Conservation (phyloP, 805 yeast genomes). For the Candida patagonica region DNA sequence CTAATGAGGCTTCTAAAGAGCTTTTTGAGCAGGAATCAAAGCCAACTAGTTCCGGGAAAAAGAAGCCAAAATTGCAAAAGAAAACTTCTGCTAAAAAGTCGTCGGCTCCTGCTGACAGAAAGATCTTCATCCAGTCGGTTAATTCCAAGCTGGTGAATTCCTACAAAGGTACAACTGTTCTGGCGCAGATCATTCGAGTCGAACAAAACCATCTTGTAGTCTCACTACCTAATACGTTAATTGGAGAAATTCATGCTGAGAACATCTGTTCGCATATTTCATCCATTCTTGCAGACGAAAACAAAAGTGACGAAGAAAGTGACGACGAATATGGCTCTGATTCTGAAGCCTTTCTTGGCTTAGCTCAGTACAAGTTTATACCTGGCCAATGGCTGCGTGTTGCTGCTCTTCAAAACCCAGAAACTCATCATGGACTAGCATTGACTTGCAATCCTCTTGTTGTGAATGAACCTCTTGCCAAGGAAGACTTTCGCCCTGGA, state of each 20-base stretch:
- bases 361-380: constrained; percentile 49
- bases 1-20: constrained; percentile 86
- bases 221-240: constrained; percentile 69
- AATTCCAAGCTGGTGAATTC: constrained; percentile 51
- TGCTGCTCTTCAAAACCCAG: constrained; percentile 44
- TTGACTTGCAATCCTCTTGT: constrained; percentile 64
- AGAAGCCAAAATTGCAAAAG: constrained; percentile 18
- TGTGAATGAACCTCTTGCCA: constrained; percentile 49
- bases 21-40: constrained; percentile 43
- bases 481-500: constrained; percentile 47
- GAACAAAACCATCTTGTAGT: constrained; percentile 55
- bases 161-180: constrained; percentile 59
- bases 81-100: constrained; percentile 17
- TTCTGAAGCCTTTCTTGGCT: constrained; percentile 27
- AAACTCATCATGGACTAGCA: constrained; percentile 53
- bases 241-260: constrained; percentile 71
- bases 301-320: constrained; percentile 32
- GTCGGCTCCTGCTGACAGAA: constrained; percentile 24
- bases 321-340: constrained; percentile 32
- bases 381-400: constrained; percentile 87
- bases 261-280: constrained; percentile 59
- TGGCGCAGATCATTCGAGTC: constrained; percentile 66
- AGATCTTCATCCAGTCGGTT: constrained; percentile 36
- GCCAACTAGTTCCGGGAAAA: constrained; percentile 8
- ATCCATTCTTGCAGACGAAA: constrained; percentile 42